Evolutionary conservation across 2,329 filamentous ascomycete species (phyloP).

Genomic region (Nothopassalora personata): DNA sequence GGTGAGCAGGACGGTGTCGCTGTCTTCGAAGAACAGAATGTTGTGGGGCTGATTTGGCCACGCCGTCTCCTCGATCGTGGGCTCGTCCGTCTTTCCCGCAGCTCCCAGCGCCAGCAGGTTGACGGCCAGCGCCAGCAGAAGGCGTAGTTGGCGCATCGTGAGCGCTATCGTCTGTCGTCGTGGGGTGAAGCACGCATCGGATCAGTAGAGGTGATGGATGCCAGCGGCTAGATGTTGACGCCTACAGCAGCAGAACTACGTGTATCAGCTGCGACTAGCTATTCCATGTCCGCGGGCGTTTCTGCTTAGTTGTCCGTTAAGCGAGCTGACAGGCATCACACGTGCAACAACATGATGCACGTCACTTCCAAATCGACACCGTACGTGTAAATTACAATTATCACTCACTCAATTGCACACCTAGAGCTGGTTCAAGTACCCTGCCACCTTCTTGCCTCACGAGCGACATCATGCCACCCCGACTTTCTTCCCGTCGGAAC

Average conservation of each 20-base stretch:
- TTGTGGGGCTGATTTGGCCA: conserved; percentile 64
- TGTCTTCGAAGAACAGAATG: conserved; percentile 87
- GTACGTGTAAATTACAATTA: too few species aligned
- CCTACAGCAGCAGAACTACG: neutral
- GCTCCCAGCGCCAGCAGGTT: conserved; percentile 21
- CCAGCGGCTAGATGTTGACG: neutral
- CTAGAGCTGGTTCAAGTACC: too few species aligned
- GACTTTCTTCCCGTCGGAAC: neutral
- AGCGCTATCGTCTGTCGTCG: neutral
- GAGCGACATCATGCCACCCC: too few species aligned
- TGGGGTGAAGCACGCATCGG: conserved; percentile 4
- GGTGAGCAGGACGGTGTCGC: conserved; percentile 71
- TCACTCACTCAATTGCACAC: too few species aligned
- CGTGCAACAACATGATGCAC: neutral
- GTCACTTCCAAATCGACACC: too few species aligned
- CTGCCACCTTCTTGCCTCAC: too few species aligned
- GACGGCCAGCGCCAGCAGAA: conserved; percentile 17
- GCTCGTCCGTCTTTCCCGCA: conserved; percentile 37
- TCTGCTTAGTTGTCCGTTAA: neutral
- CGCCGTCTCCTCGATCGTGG: conserved; percentile 58
- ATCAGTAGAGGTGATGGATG: neutral
- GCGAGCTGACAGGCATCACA: neutral
- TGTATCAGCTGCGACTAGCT: neutral
- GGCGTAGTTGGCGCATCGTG: conserved; percentile 17
- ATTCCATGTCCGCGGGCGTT: neutral